A percentile compares a stretch with the other conserved stretches of the same genome.
phyloP scores from a whole-genome alignment of 129 eudicot species.

The Logfia minima region DNA sequence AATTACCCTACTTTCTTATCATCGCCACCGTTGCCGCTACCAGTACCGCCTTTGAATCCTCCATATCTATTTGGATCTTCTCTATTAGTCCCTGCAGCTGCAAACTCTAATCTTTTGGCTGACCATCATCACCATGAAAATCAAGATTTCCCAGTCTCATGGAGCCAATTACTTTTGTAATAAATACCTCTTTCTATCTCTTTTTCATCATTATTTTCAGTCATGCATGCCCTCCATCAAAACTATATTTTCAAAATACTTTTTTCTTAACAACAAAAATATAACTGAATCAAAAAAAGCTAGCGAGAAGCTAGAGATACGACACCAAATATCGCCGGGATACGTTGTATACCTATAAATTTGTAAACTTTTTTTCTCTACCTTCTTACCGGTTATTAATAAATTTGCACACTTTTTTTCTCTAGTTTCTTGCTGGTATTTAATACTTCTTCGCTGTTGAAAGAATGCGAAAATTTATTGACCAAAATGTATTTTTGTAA shows the following conservation, averaged over 20 bases:
- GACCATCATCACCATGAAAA: slow-evolving; percentile 36
- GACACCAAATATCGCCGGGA: too few species aligned
- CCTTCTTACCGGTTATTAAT: too few species aligned
- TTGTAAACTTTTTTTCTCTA: too few species aligned
- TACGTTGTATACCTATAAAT: too few species aligned
- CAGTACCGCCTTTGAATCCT: slow-evolving; percentile 27
- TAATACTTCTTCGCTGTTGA: background rate
- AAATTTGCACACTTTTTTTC: too few species aligned
- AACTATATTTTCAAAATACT: background rate
- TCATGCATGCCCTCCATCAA: slow-evolving; percentile 15
- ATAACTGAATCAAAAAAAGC: too few species aligned
- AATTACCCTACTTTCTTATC: slow-evolving; percentile 30
- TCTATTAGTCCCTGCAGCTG: slow-evolving; percentile 24
- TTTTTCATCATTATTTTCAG: slow-evolving; percentile 3
- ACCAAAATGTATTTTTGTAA: background rate
- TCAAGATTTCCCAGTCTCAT: slow-evolving; percentile 67
- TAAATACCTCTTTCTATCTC: slow-evolving; percentile 23
- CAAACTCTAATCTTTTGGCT: slow-evolving; percentile 32
- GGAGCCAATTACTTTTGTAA: slow-evolving; percentile 78
- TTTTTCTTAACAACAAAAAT: background rate
- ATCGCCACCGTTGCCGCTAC: slow-evolving; percentile 17
- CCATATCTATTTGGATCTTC: slow-evolving; percentile 42
- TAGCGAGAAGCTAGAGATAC: too few species aligned
- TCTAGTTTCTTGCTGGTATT: background rate
- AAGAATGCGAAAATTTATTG: background rate